These are phyloP conservation scores for Sarocladiaceae sp. DNA, from an alignment of 2,329 filamentous ascomycete genomes.

Conservation along the genomic window DNA sequence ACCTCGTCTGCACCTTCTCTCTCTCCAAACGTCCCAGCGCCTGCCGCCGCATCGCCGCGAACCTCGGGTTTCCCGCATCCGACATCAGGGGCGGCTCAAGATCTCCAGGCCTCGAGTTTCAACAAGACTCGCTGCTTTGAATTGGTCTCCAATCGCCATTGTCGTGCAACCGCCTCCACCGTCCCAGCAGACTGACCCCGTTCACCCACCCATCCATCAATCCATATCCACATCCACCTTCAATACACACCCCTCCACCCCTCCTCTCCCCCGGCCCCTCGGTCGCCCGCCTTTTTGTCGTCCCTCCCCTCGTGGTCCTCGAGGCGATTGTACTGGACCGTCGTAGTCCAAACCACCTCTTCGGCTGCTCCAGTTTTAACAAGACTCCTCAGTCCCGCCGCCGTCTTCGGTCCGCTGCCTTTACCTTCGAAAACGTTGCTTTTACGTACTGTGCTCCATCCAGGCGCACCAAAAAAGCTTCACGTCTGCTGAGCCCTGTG, in stretches of 20 bases:
- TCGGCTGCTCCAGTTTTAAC: constrained; percentile 6
- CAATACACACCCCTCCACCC: background rate
- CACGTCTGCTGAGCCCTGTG: no score
- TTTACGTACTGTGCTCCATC: constrained; percentile 9
- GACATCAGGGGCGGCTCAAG: no score
- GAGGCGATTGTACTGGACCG: no score
- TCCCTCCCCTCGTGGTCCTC: constrained; percentile 4
- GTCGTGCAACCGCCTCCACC: background rate
- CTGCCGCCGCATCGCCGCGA: background rate
- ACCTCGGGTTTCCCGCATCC: no score
- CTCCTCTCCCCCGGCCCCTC: background rate
- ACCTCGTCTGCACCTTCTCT: background rate
- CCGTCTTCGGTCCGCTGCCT: constrained; percentile 5
- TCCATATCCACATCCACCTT: constrained; percentile 2
- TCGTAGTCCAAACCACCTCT: background rate
- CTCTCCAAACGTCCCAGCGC: background rate
- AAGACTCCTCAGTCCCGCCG: constrained; percentile 4
- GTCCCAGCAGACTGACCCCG: no score
- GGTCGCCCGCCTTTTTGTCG: constrained; percentile 8
- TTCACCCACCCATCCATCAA: background rate
- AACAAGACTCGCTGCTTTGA: no score
- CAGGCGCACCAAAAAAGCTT: constrained; percentile 4
- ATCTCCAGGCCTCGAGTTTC: no score
- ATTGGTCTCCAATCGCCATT: background rate
- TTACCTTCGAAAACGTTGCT: no score